Evolutionary conservation across 2,329 filamentous ascomycete genomes (phyloP).

Genomic region (Phyllosticta citrichinensis): DNA sequence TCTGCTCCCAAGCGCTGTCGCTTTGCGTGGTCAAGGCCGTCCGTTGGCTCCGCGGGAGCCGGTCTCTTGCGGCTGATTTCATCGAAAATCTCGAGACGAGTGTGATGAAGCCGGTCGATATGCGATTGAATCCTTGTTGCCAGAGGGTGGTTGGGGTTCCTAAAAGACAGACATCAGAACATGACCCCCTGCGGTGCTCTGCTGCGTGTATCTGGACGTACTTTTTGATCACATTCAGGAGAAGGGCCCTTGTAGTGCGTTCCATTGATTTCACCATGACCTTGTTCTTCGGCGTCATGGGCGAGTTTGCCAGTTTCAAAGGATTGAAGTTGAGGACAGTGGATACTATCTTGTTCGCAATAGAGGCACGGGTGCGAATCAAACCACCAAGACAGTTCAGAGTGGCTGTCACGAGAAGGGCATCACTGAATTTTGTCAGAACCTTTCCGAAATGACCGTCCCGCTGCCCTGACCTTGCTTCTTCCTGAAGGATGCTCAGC

Average conservation of each 20-base stretch:
- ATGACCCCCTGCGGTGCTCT: neutral
- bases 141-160: conserved; percentile 71
- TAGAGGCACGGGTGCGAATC: conserved; percentile 68
- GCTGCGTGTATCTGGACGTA: conserved; percentile 31
- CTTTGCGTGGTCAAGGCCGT: conserved; percentile 68
- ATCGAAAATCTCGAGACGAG: conserved; percentile 68
- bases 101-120: conserved; percentile 71
- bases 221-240: conserved; percentile 75
- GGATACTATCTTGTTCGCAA: conserved; percentile 76
- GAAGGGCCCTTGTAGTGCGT: conserved; percentile 74
- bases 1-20: conserved; percentile 59
- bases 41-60: conserved; percentile 57
- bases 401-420: conserved; percentile 79
- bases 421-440: conserved; percentile 53
- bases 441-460: neutral
- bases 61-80: conserved; percentile 70
- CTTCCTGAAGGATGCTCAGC: conserved; percentile 74
- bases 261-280: conserved; percentile 90
- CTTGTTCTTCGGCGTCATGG: conserved; percentile 67
- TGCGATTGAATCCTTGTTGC: conserved; percentile 75
- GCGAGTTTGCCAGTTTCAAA: conserved; percentile 64
- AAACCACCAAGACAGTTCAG: conserved; percentile 79
- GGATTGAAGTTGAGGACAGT: conserved; percentile 88
- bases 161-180: conserved; percentile 23
- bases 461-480: conserved; percentile 55